Percentiles rank a stretch among this genome's conserved stretches.
Evolutionary conservation across 2,329 filamentous ascomycete genomes (phyloP).

Genomic region (Botrytis byssoidea): DNA sequence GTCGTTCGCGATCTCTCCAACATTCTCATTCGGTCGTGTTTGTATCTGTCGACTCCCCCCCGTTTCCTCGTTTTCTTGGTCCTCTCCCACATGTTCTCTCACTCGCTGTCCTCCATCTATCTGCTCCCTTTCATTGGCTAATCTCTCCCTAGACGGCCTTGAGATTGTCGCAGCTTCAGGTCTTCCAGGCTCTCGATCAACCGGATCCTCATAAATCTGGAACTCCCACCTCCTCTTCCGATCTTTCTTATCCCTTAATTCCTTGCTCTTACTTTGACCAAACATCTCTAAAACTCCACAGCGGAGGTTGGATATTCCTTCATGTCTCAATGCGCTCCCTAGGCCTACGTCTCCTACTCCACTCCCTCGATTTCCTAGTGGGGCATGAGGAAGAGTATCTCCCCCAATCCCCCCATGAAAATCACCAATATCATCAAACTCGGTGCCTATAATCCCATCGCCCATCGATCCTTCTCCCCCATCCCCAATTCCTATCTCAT

Average conservation of each 20-base stretch:
- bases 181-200: background rate
- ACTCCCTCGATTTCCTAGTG: background rate
- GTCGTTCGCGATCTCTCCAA: background rate
- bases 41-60: background rate
- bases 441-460: background rate
- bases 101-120: fast-evolving
- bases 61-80: background rate
- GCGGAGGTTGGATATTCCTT: background rate
- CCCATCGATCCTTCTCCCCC: background rate
- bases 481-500: background rate
- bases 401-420: no score
- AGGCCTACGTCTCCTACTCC: background rate
- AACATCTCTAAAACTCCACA: background rate
- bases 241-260: no score
- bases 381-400: fast-evolving
- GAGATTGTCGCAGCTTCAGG: background rate
- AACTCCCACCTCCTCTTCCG: background rate
- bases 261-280: background rate
- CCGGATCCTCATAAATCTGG: background rate
- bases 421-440: no score
- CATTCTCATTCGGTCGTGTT: background rate
- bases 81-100: background rate
- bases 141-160: background rate
- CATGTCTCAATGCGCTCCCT: background rate
- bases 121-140: background rate